These are phyloP conservation scores for Ustanciosporium gigantosporum DNA, from an alignment of 1,284 basidiomycete genomes.

Conservation along the genomic window DNA sequence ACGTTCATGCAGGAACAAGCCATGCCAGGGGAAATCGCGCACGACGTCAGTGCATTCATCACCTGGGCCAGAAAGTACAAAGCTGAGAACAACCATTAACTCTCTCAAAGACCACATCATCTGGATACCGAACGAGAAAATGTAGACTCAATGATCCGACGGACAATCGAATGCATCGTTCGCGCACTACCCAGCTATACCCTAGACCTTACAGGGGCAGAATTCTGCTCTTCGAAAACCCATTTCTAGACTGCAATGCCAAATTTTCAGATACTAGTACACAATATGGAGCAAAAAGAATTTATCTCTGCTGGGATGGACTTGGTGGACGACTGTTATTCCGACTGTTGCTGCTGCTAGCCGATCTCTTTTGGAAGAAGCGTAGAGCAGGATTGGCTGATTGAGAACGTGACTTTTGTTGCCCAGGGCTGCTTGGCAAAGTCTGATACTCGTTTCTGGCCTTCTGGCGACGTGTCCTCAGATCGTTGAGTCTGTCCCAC, in stretches of 20 bases:
- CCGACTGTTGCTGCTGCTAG: slow-evolving; percentile 21
- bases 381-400: slow-evolving; percentile 19
- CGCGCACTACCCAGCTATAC: too few species aligned
- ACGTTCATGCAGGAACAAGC: slow-evolving; percentile 48
- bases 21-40: slow-evolving; percentile 49
- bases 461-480: slow-evolving; percentile 22
- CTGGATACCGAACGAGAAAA: too few species aligned
- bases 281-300: too few species aligned
- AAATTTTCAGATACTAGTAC: too few species aligned
- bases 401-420: slow-evolving; percentile 7
- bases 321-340: slow-evolving; percentile 13
- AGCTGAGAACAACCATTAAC: slow-evolving; percentile 5
- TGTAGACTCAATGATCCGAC: too few species aligned
- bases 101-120: too few species aligned
- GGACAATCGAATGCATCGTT: too few species aligned
- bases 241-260: too few species aligned
- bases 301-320: too few species aligned
- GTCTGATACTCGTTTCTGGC: slow-evolving; percentile 31
- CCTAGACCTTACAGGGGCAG: too few species aligned
- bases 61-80: slow-evolving; percentile 41
- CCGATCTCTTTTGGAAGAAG: slow-evolving; percentile 24
- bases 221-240: too few species aligned
- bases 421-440: slow-evolving; percentile 2
- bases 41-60: slow-evolving; percentile 53
- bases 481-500: slow-evolving; percentile 26